Conservation (phyloP, 2,329 filamentous ascomycete species). For the Fusarium camptoceras region DNA sequence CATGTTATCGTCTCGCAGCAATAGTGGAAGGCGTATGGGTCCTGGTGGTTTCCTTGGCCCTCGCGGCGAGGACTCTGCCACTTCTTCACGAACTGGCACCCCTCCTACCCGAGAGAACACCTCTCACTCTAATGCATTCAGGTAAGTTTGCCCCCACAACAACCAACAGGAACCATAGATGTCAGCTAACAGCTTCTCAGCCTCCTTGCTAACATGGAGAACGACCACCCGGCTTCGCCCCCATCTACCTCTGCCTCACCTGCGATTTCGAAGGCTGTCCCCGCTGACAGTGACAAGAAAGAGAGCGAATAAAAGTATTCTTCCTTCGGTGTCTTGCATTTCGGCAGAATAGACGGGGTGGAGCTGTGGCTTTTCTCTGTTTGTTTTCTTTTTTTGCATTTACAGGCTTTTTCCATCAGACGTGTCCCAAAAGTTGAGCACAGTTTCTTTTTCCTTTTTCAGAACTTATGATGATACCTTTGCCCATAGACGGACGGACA, state of each 20-base stretch:
- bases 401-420: conserved; percentile 59
- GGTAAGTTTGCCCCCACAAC: conserved; percentile 67
- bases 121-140: conserved; percentile 89
- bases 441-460: conserved; percentile 48
- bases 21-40: conserved; percentile 85
- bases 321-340: conserved; percentile 59
- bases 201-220: conserved; percentile 70
- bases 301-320: conserved; percentile 56
- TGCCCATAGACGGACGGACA: conserved; percentile 58
- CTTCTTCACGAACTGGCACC: conserved; percentile 90
- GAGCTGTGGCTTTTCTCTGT: conserved; percentile 48
- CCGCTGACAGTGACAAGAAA: conserved; percentile 66
- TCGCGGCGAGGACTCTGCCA: conserved; percentile 84
- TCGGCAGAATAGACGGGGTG: conserved; percentile 64
- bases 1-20: conserved; percentile 89
- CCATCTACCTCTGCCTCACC: conserved; percentile 76
- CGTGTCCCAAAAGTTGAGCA: conserved; percentile 61
- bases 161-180: background rate
- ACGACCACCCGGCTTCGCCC: conserved; percentile 74
- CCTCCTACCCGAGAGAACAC: conserved; percentile 73
- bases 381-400: conserved; percentile 57
- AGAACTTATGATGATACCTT: conserved; percentile 65
- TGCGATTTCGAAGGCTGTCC: conserved; percentile 70
- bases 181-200: conserved; percentile 49
- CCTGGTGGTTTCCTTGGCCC: conserved; percentile 79